phyloP scores from a whole-genome alignment of 345 rosid genomes.

The Capsella bursapastoris region DNA sequence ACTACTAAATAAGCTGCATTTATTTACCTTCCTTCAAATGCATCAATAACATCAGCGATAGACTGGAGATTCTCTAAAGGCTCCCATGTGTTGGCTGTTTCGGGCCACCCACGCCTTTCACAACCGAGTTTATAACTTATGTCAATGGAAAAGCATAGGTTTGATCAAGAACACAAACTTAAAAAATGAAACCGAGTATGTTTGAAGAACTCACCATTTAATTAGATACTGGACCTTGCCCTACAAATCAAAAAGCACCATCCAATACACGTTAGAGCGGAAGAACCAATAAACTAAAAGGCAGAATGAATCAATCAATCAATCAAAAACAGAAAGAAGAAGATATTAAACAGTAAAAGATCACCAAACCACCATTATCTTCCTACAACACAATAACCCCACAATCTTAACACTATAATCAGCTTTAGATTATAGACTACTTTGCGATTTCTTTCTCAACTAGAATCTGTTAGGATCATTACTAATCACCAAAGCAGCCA shows the following conservation, averaged over 20 bases:
- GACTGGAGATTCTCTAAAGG: constrained; percentile 90
- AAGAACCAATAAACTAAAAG: constrained; percentile 21
- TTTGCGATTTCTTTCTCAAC: background rate
- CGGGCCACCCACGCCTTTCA: constrained; percentile 99
- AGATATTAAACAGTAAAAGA: constrained; percentile 32
- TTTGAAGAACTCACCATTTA: constrained; percentile 73
- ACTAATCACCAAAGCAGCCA: constrained; percentile 16
- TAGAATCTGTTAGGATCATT: background rate
- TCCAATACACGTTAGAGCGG: background rate
- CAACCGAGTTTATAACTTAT: constrained; percentile 34
- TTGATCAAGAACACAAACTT: constrained; percentile 23
- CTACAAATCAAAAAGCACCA: constrained; percentile 50
- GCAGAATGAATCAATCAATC: constrained; percentile 24
- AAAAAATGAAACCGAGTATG: constrained; percentile 7
- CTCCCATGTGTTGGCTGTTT: constrained; percentile 97
- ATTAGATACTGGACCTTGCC: constrained; percentile 95
- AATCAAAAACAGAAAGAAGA: constrained; percentile 12
- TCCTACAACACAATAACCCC: background rate
- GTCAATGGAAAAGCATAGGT: constrained; percentile 30
- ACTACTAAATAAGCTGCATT: constrained; percentile 3
- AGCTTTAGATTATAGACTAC: background rate
- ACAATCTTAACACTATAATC: background rate
- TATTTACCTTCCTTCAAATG: constrained; percentile 91
- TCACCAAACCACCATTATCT: constrained; percentile 1
- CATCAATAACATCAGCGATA: constrained; percentile 91